Evolutionary conservation across 257 asterid species (phyloP), one percentile per base, ranked within the genome.

Genomic region (Ajuga chamaepitys): DNA sequence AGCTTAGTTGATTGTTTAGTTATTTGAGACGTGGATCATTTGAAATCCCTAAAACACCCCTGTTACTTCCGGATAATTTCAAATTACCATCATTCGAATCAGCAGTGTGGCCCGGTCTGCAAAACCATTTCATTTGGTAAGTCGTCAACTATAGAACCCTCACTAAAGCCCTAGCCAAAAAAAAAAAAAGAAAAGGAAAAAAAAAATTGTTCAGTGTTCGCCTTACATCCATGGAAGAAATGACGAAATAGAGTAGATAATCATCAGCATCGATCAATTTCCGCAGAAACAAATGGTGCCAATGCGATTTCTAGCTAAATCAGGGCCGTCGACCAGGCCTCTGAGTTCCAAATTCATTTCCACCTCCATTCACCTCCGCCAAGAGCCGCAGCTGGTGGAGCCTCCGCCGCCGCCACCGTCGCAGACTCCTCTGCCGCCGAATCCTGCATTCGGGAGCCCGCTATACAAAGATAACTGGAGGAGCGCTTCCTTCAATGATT

Each of bases 401-500:
- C 67, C 82, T 8, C 64, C 62, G n/a, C 42, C 79, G 24, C 62
- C 80, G 25, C 73, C 82, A 21, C 73, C 82, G 54, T 47, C 50
- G 45, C 60, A 50, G 62, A 58, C 65, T 67, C 82, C 96, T 3
- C 65, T 85, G 25, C 98, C 96, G 2, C 88, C 93, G 22, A 87
- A 81, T 26, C 93, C 96, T 3, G 79, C 87, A 14, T 67, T 84
- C 48, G 91, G 95, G 16, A 85, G 89, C 70, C 90, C 95, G 17
- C 70, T 79, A 2, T 90, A 87, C 78, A 84, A 68, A 35, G 86
- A 87, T 28, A 87, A 82, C 70, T 83, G 96, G 96, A 70, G 91
- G 58, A 82, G 45, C 56, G 76, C 86, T 5, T 24, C 22, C 17
- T 26, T 67, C 40, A 41, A 67, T 9, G 30, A 62, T n/a, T 40